Evolutionary conservation across 371 early-diverging fungal species (phyloP), one percentile per base, ranked within the genome.

Genomic region (Mucor racemosus): DNA sequence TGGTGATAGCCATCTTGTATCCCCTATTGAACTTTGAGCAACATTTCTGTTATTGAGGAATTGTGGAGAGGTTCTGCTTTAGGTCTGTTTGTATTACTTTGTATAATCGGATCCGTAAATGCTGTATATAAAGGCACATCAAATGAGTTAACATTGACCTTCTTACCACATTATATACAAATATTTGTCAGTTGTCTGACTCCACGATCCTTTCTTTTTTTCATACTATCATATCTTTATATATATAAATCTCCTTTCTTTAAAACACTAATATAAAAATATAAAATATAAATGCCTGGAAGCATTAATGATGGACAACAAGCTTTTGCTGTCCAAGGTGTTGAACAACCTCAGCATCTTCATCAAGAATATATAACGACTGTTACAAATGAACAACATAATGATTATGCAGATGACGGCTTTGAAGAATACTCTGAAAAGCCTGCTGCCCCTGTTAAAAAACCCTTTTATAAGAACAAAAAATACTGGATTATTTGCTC

Each of bases 401-500:
- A 26, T 26, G 26, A 67, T 26, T 65, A 65, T 13, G 42, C 34
- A 19, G 57, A 55, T 42, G 35, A 42, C 17, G 64, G 68, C n/a
- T 57, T 77, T 65, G 82, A 82, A 66, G 82, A 79, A 41, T 82
- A 82, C 60, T 56, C 70, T 15, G 82, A 82, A 65, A 82, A 82
- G 35, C 73, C 75, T 40, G 69, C 76, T 19, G 68, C 71, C 40
- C 79, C 82, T 35, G 64, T 62, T n/a, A 77, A 73, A 53, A 56
- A 58, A 19, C 69, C 67, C 62, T 85, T 88, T 68, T 88, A 88
- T 64, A 84, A 82, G 55, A 75, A 84, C 26, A 81, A 78, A 53
- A 86, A 83, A 67, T 86, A 84, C 38, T 86, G 86, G 88, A 79
- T 84, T 33, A 81, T 78, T 48, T 88, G 88, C 63, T 76, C 80